Evolutionary conservation across 129 eudicot species (phyloP), one percentile per base, ranked within the genome.

Genomic region (Centrapalus pauciflorus): DNA sequence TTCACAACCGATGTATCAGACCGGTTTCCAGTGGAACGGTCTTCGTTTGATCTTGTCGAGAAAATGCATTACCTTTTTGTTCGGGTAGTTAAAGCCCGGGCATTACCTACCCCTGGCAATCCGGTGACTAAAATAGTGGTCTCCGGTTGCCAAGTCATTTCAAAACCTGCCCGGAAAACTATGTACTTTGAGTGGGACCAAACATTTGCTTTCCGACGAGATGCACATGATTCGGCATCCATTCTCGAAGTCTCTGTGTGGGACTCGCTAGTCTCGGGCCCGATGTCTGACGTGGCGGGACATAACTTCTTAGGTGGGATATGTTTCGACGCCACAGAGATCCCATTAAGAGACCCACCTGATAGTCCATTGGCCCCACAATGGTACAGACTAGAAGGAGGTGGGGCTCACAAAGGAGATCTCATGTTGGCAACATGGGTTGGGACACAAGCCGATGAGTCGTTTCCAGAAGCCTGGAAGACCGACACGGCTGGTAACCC

Each of bases 311-410:
- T 93, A 16, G 98, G 98, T 4, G 98, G 96, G n/a, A 73, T 93
- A 41, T 93, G 96, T 66, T 93, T 93, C 27, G 98, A 93, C 43
- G 94, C 80, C 9, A 61, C 83, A 3, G 95, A 93, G 82, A 93
- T 93, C 29, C 96, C 90, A 0, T 33, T 93, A 8, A 81, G 98
- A 66, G 98, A 93, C 82, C 96, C 98, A 63, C 98, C 96, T 0
- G 98, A 93, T 66, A 93, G 98, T 51, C 92, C 96, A 0, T 49
- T 93, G 83, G 98, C 98, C 70, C 91, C 98, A n/a, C 96, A 93
- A 26, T 93, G 98, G 98, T 93, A 93, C 70, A 79, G 98, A 50
- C 84, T 93, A 5, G 98, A 93, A 66, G 96, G 96, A 27, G 95
- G 96, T 50, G 95, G 95, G 64, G 87, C 89, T 66, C 91, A 85